Base-by-base conservation (phyloP, 345 rosid genomes). In the Eutrema heterophyllum region DNA sequence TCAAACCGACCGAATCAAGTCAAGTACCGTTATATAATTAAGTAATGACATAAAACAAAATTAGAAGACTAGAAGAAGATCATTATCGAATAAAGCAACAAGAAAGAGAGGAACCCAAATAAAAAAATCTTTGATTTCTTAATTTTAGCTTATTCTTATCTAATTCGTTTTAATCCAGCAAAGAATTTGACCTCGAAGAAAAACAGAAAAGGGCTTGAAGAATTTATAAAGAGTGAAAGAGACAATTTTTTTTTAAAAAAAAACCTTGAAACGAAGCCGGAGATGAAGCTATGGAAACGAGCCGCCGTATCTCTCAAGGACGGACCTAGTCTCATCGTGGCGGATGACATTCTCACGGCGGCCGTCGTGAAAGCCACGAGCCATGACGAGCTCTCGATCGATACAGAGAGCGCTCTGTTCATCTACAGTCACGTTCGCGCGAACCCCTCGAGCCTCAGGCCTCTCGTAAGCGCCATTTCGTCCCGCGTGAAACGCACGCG, bases 311-410 rank as follows among this genome's bases (percentile, higher is more conserved):
- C 83, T 43, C 36, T 94, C 52, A 94, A 91, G 67, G 97, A 94
- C 82, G 81, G 65, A 21, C 83, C 80, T 45, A 86, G 90, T 80
- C 67, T 91, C 4, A 27, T 83, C 54, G 58, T 79, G 4, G 81
- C 84, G 33, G 86, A 78, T 32, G 81, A 87, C 3, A 79, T 84
- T 48, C 86, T 94, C 0, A 89, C 88, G 68, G 70, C 82, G 0
- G 89, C 91, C 5, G 80, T 91, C 64, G 85, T 91, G 67, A 85
- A 82, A 71, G 96, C 98, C 24, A 94, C 90, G 0, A 91, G 84
- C 81, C 96, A 89, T 68, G 86, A 89, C 54, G 93, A 88, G 26
- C 26, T 50, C 26, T 38, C 57, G n/a, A 74, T 91, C 2, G 97
- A 89, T 62, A 86, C 85, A 81, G 79, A 75, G 77, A 88, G 68